Conservation (phyloP, 73 alveolate genomes). For the Paramecium sexaurelia region DNA sequence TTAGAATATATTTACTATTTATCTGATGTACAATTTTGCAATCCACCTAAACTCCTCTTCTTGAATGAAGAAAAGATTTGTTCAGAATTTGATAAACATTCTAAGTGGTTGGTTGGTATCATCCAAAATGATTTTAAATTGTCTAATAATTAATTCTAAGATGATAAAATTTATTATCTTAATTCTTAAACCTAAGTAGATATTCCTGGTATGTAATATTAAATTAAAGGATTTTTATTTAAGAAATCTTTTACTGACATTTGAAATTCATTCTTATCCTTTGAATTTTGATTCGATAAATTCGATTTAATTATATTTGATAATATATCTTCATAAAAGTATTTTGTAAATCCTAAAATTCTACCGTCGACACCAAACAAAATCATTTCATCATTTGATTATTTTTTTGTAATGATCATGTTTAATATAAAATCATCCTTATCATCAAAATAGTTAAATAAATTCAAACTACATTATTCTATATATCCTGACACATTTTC, state of each 20-base stretch:
- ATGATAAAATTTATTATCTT: neutral
- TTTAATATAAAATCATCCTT: neutral
- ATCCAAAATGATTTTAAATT: neutral
- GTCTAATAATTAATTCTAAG: neutral
- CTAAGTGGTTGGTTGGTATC: neutral
- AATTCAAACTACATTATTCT: neutral
- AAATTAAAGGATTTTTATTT: neutral
- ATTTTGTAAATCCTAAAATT: conserved; percentile 2
- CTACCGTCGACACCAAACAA: conserved; percentile 26
- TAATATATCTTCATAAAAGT: neutral
- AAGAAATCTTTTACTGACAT: neutral
- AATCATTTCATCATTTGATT: neutral
- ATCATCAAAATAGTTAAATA: neutral
- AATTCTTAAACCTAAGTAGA: neutral
- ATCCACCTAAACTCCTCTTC: neutral
- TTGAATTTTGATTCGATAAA: neutral
- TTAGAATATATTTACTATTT: neutral
- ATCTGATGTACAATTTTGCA: neutral
- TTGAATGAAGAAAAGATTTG: neutral
- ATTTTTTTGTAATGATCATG: neutral
- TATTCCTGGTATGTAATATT: neutral
- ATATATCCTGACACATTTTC: neutral
- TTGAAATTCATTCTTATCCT: neutral
- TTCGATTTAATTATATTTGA: neutral
- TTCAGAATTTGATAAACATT: neutral